phyloP scores from a whole-genome alignment of 345 rosid genomes.

The Anastatica hierochuntica region DNA sequence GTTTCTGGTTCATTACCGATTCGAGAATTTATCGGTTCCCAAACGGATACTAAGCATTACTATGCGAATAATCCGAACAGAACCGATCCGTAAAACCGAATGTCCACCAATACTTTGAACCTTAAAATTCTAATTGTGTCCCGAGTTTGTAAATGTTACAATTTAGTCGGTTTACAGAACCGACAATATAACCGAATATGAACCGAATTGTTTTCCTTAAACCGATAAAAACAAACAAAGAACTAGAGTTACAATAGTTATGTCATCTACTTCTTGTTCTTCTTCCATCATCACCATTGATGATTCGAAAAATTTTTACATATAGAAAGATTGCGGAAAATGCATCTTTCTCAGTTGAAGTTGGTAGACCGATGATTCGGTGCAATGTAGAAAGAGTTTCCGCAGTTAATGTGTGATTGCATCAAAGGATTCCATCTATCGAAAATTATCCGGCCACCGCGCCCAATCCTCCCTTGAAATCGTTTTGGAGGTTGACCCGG shows the following conservation, averaged over 20 bases:
- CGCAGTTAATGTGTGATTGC: conserved; percentile 55
- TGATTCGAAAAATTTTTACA: conserved; percentile 15
- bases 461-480: conserved; percentile 87
- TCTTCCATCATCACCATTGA: conserved; percentile 5
- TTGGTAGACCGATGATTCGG: conserved; percentile 50
- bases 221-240: background rate
- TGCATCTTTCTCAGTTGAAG: conserved; percentile 27
- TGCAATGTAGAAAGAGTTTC: conserved; percentile 54
- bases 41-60: too few relatives aligned
- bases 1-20: too few relatives aligned
- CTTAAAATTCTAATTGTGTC: too few relatives aligned
- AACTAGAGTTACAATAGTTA: background rate
- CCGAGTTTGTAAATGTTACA: conserved; percentile 2
- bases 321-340: conserved; percentile 2
- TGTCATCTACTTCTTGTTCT: too few relatives aligned
- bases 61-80: too few relatives aligned
- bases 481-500: conserved; percentile 33
- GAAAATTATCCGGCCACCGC: conserved; percentile 87
- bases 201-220: conserved; percentile 3
- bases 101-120: too few relatives aligned
- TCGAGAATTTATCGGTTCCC: too few relatives aligned
- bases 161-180: background rate
- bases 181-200: background rate
- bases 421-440: conserved; percentile 93
- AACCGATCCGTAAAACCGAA: too few relatives aligned